Base-by-base conservation (phyloP, 208 protist genomes). In the Trypanosoma congolense region DNA sequence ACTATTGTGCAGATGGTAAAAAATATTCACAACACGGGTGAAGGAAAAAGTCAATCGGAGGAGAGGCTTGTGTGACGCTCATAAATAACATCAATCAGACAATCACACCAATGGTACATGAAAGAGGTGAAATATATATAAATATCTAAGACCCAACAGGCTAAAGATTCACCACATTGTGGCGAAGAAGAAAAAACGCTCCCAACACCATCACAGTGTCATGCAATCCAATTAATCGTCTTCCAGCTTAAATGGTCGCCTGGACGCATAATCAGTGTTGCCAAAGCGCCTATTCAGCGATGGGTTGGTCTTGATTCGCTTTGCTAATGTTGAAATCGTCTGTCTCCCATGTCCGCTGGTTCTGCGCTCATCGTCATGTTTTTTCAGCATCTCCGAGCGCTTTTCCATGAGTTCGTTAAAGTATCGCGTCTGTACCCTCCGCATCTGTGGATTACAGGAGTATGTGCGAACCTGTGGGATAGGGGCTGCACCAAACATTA, bases 381-480 rank as follows among this genome's bases (percentile, higher is more conserved):
- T 26, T 4, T 22, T 22, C 19, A 21, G 14, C 36, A 49, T 21
- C 3, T 18, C 4, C 26, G 9, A 25, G 19, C 61, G 61, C 36
- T 61, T 25, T 25, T 64, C 22, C 1, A 53, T 56, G 41, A 69
- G 40, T 18, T 90, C 63, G 29, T 88, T 75, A 50, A 95, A 84
- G 44, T 85, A 88, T 21, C 67, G 77, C 18, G 90, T 75, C 54
- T 95, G 83, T 46, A 74, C 77, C n/a, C 88, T 60, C 50, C 81
- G 89, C 40, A 52, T 62, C 12, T 57, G 40, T 12, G 84, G 80
- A 48, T 89, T 83, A 16, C 46, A 79, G 3, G 83, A 84, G 72
- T 95, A 95, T 5, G 50, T 53, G 8, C 78, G 70, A 2, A 95
- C 74, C 25, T 77, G 65, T 52, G 88, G 76, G 4, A 89, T 69